Conservation (phyloP, 768 basidiomycete species). For the Boletus rubropictus region DNA sequence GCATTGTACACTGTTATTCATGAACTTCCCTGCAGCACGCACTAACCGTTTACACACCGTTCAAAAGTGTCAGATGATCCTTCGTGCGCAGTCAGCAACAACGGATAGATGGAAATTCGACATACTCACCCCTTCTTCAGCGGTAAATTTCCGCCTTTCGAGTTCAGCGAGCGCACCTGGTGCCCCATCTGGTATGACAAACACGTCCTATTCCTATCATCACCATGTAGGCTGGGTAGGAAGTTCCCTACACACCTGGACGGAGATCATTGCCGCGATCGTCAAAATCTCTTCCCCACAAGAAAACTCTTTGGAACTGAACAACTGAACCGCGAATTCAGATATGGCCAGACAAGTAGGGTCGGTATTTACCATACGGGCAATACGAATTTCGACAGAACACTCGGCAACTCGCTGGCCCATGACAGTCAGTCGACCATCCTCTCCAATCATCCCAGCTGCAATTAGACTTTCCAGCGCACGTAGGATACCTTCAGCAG, state of each 20-base stretch:
- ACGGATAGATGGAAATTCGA: not conserved
- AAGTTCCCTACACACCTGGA: constrained; percentile 55
- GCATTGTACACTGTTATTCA: constrained; percentile 79
- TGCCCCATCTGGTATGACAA: constrained; percentile 82
- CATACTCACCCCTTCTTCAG: constrained; percentile 87
- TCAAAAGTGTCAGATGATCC: constrained; percentile 93
- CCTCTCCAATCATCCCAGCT: constrained; percentile 79
- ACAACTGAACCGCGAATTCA: constrained; percentile 49
- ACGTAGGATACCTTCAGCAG: constrained; percentile 76
- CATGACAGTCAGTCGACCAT: constrained; percentile 67
- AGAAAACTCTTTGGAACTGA: constrained; percentile 75
- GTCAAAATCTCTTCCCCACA: constrained; percentile 96
- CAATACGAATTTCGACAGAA: constrained; percentile 87
- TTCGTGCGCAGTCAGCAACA: constrained; percentile 26
- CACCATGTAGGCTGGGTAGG: not conserved
- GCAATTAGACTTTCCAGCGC: constrained; percentile 80
- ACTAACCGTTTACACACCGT: constrained; percentile 47
- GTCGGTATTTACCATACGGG: constrained; percentile 71
- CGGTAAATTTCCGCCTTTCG: constrained; percentile 92
- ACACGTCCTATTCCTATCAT: constrained; percentile 61
- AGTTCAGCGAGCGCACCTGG: constrained; percentile 84
- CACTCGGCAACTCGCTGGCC: constrained; percentile 91
- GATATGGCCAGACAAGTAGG: not conserved
- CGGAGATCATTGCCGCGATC: constrained; percentile 91
- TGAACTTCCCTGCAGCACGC: constrained; percentile 1